Percentiles rank a stretch among this genome's conserved stretches.
These are phyloP conservation scores for Fusarium decemcellulare DNA, from an alignment of 2,329 filamentous ascomycete species.

Conservation along the genomic window DNA sequence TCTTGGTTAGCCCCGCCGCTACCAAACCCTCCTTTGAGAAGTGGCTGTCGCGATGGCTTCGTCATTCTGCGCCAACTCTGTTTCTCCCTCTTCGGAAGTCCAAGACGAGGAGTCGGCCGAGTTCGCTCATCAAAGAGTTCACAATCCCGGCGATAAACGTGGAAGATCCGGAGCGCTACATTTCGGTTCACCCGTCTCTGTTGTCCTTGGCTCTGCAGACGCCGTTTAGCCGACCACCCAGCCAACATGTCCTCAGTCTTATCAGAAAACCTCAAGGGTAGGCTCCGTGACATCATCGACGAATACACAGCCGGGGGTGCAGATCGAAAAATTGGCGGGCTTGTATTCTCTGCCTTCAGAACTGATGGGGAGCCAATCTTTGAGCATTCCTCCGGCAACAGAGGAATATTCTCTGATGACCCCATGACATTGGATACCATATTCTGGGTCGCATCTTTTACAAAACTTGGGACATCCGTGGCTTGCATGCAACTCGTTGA, in stretches of 20 bases:
- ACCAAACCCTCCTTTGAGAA: neutral
- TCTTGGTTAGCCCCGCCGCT: slow-evolving; percentile 5
- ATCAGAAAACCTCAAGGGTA: neutral
- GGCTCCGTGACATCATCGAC: neutral
- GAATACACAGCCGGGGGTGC: neutral
- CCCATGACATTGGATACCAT: slow-evolving; percentile 2
- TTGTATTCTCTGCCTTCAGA: slow-evolving; percentile 1
- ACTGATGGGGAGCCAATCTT: slow-evolving; percentile 3
- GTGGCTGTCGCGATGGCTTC: neutral
- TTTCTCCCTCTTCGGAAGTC: slow-evolving; percentile 7
- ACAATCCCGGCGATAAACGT: too few species aligned
- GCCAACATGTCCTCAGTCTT: neutral
- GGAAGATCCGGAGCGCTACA: neutral
- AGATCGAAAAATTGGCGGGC: neutral
- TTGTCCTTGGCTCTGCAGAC: neutral
- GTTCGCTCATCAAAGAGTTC: too few species aligned
- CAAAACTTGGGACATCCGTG: slow-evolving; percentile 6
- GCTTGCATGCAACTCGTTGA: slow-evolving; percentile 14
- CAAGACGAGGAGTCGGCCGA: too few species aligned
- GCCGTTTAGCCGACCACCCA: neutral
- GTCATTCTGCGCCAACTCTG: neutral
- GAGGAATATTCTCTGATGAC: neutral
- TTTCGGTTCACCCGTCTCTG: neutral
- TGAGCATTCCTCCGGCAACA: neutral
- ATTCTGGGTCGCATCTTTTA: slow-evolving; percentile 11